These are phyloP conservation scores for Alternaria arborescens DNA, from an alignment of 2,329 filamentous ascomycete species.

Conservation along the genomic window DNA sequence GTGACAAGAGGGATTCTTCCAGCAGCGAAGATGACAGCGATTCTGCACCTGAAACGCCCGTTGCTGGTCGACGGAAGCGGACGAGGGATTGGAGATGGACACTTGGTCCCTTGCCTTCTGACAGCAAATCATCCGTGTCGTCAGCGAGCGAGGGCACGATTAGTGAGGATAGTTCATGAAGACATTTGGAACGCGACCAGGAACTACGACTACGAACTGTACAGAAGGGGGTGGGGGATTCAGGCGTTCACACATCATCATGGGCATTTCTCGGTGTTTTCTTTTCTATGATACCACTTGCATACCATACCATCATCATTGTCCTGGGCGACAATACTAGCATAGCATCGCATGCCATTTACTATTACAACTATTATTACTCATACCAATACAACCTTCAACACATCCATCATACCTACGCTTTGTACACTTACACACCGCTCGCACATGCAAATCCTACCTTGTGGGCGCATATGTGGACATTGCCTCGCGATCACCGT, in stretches of 20 bases:
- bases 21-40: slow-evolving; percentile 57
- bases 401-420: not conserved
- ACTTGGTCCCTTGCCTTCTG: slow-evolving; percentile 55
- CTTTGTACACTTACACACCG: not conserved
- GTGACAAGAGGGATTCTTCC: slow-evolving; percentile 56
- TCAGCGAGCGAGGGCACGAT: slow-evolving; percentile 32
- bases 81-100: slow-evolving; percentile 67
- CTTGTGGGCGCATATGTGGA: not conserved
- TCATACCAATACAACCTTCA: too few species aligned
- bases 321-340: slow-evolving; percentile 7
- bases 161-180: slow-evolving; percentile 43
- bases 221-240: not conserved
- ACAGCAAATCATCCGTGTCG: slow-evolving; percentile 34
- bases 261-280: slow-evolving; percentile 19
- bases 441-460: not conserved
- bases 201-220: slow-evolving; percentile 6
- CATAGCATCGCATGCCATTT: slow-evolving; percentile 6
- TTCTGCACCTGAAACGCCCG: slow-evolving; percentile 61
- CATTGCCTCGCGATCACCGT: not conserved
- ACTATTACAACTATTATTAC: not conserved
- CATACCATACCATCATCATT: slow-evolving; percentile 6
- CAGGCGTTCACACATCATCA: slow-evolving; percentile 9
- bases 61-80: slow-evolving; percentile 62
- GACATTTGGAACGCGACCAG: not conserved
- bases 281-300: slow-evolving; percentile 20